Evolutionary conservation across 345 rosid species (phyloP), one percentile per base, ranked within the genome.

Genomic region (Psidium friedrichsthalianum): DNA sequence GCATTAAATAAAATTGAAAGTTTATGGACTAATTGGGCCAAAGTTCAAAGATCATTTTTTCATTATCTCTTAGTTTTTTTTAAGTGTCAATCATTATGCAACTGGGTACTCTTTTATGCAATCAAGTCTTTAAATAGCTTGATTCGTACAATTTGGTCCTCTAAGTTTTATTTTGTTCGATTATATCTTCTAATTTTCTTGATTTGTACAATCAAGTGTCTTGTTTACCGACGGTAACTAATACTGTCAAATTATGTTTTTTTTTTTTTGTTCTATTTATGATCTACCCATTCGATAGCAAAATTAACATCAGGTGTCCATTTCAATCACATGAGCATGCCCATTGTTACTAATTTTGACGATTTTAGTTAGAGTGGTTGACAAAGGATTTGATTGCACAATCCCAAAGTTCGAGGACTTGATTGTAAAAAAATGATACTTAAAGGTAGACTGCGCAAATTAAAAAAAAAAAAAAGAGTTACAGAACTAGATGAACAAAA

Each of bases 211-310:
- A 64, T 32, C 1, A 64, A 64, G 44, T 4, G 78, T 8, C 9
- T 64, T 32, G 44, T 16, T 32, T 64, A 64, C 78, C 0, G 16
- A 29, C 0, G 21, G 9, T 0, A 2, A 61, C 22, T 7, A 61
- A 61, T 61, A 29, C 21, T 0, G 42, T 15, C 11, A 36, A 29
- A 1, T 14, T 6, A 61, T 27, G 74, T 14, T 14, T 29, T 61
- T 2, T 58, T 58, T 58, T 57, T n/a, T n/a, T n/a, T n/a, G 29
- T 14, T 27, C 74, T 9, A 9, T 61, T 61, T 61, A 22, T 61
- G 32, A 29, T 29, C 74, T 61, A 15, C 11, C 29, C 22, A 61
- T 61, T 61, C 8, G 42, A 61, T 61, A 61, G 74, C 74, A n/a
- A 61, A 29, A 29, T 15, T 61, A 61, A 29, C 22, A 61, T 61